Conservation (phyloP, 768 basidiomycete species). For the Podaxis sp. region DNA sequence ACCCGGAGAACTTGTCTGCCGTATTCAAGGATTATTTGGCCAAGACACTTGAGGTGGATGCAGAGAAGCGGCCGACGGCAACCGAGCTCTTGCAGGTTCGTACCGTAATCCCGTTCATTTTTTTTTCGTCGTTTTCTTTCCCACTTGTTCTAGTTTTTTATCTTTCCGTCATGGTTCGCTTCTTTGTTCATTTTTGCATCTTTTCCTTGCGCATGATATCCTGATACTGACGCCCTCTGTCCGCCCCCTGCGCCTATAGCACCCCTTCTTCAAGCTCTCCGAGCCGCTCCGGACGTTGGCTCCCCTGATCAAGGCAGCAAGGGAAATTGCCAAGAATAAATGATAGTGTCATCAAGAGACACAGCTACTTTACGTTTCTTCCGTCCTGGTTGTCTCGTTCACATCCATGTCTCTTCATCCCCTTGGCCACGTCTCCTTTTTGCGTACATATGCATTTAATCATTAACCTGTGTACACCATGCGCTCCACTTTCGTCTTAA, state of each 20-base stretch:
- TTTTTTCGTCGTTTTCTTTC: neutral
- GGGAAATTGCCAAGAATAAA: constrained; percentile 76
- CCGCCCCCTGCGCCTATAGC: constrained; percentile 38
- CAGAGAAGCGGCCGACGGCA: constrained; percentile 89
- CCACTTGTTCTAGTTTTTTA: too few species aligned
- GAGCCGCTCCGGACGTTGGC: constrained; percentile 86
- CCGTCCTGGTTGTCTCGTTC: neutral
- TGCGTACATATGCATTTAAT: constrained; percentile 1
- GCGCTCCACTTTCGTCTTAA: neutral
- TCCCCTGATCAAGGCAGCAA: constrained; percentile 89
- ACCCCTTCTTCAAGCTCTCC: constrained; percentile 84
- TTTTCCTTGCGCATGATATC: too few species aligned
- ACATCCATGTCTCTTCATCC: too few species aligned
- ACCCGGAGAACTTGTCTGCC: constrained; percentile 69
- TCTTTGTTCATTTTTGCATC: neutral
- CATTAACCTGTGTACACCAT: neutral
- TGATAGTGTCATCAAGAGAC: constrained; percentile 19
- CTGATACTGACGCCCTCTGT: neutral
- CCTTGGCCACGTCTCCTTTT: neutral
- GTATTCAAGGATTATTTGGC: constrained; percentile 90
- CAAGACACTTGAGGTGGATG: constrained; percentile 89
- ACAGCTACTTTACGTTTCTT: neutral
- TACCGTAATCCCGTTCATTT: constrained; percentile 12
- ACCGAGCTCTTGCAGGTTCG: constrained; percentile 74
- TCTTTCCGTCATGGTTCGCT: neutral